Evolutionary conservation across 495 filamentous ascomycete species (phyloP).

Genomic region (Aspergillus wentii): DNA sequence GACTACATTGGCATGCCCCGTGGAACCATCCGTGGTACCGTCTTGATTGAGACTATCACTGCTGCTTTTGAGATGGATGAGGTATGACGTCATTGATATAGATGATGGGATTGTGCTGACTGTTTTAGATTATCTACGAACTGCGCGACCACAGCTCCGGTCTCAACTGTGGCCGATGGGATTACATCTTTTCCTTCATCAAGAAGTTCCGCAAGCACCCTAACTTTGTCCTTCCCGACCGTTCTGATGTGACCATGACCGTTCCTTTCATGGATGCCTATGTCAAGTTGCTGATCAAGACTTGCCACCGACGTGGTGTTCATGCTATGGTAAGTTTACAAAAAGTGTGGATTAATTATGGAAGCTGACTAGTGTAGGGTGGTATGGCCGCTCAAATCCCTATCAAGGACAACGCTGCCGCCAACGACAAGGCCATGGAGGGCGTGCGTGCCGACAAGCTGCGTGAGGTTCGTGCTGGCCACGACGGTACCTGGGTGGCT

Average conservation of each 20-base stretch:
- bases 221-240: conserved; percentile 90
- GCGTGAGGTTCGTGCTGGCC: conserved; percentile 88
- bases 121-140: conserved; percentile 99
- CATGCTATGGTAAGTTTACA: conserved; percentile 72
- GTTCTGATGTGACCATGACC: conserved; percentile 91
- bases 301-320: conserved; percentile 90
- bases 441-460: conserved; percentile 93
- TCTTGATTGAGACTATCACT: conserved; percentile 96
- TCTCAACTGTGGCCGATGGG: conserved; percentile 98
- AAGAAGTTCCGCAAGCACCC: conserved; percentile 98
- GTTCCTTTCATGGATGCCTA: conserved; percentile 99
- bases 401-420: conserved; percentile 86
- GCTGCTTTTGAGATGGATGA: conserved; percentile 99
- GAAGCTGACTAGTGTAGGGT: conserved; percentile 44
- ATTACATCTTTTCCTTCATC: conserved; percentile 99
- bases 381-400: conserved; percentile 99
- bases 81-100: too few relatives aligned
- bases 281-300: conserved; percentile 93
- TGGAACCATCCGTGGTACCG: conserved; percentile 91
- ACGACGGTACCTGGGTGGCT: conserved; percentile 96
- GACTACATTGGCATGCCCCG: conserved; percentile 85
- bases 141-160: conserved; percentile 94
- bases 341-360: not conserved
- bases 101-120: too few relatives aligned
- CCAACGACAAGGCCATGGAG: conserved; percentile 93